Base-by-base conservation (phyloP, 768 basidiomycete genomes). In the Kockovaella imperatae region DNA sequence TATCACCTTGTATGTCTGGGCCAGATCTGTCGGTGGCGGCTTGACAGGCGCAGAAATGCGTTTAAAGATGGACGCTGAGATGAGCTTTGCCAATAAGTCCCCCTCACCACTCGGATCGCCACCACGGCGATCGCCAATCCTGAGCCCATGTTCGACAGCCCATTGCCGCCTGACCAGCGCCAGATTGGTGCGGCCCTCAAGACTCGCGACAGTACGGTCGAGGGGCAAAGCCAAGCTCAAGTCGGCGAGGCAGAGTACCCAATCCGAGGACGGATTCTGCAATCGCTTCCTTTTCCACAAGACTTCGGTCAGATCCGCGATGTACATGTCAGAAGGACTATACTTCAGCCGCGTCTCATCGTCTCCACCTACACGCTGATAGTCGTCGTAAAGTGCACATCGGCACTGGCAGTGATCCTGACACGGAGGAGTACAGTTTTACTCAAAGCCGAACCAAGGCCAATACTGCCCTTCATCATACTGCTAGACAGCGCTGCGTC, bases 171-270 rank as follows among this genome's bases (percentile, higher is more conserved):
- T 84, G 47, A 90, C 82, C 11, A 97, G 76, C 10, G 83, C 77
- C 15, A 97, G 75, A 57, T 91, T 86, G 11, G 80, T 77, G 62
- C 84, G 86, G 4, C 88, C 90, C 67, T 87, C 84, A 62, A 97
- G 73, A 73, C 87, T 89, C 29, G 87, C 88, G n/a, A 97, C 93
- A 0, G 95, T 97, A 17, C 91, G 79, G 69, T 97, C 95, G 24
- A 96, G 78, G 23, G 91, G 91, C 18, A 97, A 77, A 1, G 86
- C 87, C 49, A 73, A 54, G 5, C 64, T 64, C 21, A 70, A 45
- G 44, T 73, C 71, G 5, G 67, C 70, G 7, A 73, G 65, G 40
- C 69, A 64, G 1, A 73, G 54, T 0, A 69, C 71, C 73, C 89
- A 96, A 31, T 59, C 53, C 6, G 66, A 55, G 14, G 59, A 53